A percentile compares a stretch with the other conserved stretches of the same genome.
These are phyloP conservation scores for Lentinula sp. DNA, from an alignment of 768 basidiomycete genomes.

Conservation along the genomic window DNA sequence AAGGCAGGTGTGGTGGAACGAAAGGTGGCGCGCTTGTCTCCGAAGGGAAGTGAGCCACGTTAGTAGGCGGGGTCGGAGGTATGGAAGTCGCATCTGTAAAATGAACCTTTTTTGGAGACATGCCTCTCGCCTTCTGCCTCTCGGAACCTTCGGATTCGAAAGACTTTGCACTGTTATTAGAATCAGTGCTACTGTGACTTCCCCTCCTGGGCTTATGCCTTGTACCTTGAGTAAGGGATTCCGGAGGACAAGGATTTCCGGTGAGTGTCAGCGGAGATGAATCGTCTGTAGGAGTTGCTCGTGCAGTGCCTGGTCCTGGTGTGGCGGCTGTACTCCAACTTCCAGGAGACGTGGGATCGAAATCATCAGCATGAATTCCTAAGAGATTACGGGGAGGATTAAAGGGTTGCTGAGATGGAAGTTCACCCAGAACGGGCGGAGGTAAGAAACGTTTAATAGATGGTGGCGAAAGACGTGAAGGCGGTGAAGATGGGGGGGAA, in stretches of 20 bases:
- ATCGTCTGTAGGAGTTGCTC: slow-evolving; percentile 1
- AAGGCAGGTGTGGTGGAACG: not conserved
- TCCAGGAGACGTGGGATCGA: slow-evolving; percentile 30
- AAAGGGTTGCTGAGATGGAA: slow-evolving; percentile 9
- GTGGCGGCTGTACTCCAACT: slow-evolving; percentile 76
- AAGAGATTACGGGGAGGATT: slow-evolving; percentile 7
- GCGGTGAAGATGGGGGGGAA: slow-evolving; percentile 19
- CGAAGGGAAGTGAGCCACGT: slow-evolving; percentile 7
- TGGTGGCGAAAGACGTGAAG: slow-evolving; percentile 17
- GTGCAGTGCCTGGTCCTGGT: slow-evolving; percentile 42
- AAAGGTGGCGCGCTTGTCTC: slow-evolving; percentile 6
- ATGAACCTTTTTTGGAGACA: slow-evolving; percentile 9
- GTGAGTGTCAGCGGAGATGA: slow-evolving; percentile 1
- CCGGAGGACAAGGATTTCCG: not conserved
- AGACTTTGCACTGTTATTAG: not conserved
- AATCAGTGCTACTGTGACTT: slow-evolving; percentile 22
- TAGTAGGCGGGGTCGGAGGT: not conserved
- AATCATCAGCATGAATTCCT: not conserved
- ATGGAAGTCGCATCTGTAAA: not conserved
- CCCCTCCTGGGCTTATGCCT: slow-evolving; percentile 15
- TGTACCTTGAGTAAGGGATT: slow-evolving; percentile 10
- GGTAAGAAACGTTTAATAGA: slow-evolving; percentile 23
- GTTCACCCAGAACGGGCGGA: slow-evolving; percentile 19
- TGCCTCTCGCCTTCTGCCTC: slow-evolving; percentile 11
- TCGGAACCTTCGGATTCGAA: not conserved